Evolutionary conservation across 306 rosid species (phyloP), one percentile per base, ranked within the genome.

Genomic region (Quercus ilex): DNA sequence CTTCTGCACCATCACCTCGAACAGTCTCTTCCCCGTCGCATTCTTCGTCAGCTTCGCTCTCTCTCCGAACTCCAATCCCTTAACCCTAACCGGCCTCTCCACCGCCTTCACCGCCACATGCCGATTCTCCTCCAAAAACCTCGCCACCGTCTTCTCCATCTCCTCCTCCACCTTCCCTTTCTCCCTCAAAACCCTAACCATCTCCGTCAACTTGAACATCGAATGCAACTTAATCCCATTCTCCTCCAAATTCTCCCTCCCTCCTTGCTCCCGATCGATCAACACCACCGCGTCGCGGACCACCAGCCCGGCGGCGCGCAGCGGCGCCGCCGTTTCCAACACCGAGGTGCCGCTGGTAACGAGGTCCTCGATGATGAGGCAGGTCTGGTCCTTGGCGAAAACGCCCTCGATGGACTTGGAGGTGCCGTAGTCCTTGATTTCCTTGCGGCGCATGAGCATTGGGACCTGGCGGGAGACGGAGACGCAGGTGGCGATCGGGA

Each of bases 371-470:
- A 94, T 74, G 56, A 94, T 85, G 38, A 94, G 87, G 83, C 98
- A 94, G 49, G 83, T 74, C 58, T 91, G 93, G 20, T 84, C 91
- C 23, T 83, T 26, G 55, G 65, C 68, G 78, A 85, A 94, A 68
- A 62, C 79, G 62, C 97, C 97, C 30, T 94, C 97, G 17, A 94
- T 92, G 75, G 93, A 91, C 75, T 92, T 94, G 33, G 98, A 76
- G 63, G 97, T 92, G 31, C 97, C 97, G 20, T 94, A 94, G 81
- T 94, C 97, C 81, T 94, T 94, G 79, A 91, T 82, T 83, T 94
- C 99, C 87, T 94, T 94, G 78, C 92, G 92, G 70, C 95, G 95
- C 97, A 92, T 94, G 75, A 94, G 88, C 99, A 94, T 92, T 26
- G 97, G 95, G 73, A 90, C 77, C 81, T 81, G 74, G 53, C 80